Percentiles rank a stretch among this genome's conserved stretches.
Evolutionary conservation across 78 protist species (phyloP).

Genomic region (Speleostelium caveatum): DNA sequence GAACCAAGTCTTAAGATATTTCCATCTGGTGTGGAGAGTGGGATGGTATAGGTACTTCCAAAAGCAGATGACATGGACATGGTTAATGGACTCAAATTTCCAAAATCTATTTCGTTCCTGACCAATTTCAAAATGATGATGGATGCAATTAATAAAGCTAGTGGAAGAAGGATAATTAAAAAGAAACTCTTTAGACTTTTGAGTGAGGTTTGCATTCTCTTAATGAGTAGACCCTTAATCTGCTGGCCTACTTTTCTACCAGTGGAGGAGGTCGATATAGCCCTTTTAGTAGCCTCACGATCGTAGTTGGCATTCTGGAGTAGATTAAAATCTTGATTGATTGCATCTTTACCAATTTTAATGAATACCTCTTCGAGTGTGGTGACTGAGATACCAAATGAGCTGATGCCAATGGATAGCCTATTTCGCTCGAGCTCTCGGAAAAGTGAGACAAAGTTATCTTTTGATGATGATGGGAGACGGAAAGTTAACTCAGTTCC

Average conservation of each 20-base stretch:
- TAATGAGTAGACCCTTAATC: conserved; percentile 46
- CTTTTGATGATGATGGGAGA: conserved; percentile 16
- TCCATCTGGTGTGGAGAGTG: neutral
- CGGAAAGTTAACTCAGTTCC: conserved; percentile 44
- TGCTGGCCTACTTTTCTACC: conserved; percentile 21
- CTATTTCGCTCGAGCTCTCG: conserved; percentile 25
- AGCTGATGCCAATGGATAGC: neutral
- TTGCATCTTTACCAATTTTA: conserved; percentile 20
- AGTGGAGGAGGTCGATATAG: neutral
- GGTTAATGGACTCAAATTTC: conserved; percentile 25
- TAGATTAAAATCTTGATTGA: neutral
- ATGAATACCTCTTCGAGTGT: conserved; percentile 61
- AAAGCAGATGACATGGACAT: conserved; percentile 3
- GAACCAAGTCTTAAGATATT: no score
- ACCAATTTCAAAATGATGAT: conserved; percentile 24
- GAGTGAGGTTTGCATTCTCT: neutral
- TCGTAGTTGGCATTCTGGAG: conserved; percentile 9
- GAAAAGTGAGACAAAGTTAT: conserved; percentile 36
- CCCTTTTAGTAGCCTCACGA: conserved; percentile 9
- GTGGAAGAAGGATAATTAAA: conserved; percentile 27
- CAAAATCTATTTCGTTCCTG: no score
- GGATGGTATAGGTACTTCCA: neutral
- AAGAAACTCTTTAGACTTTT: conserved; percentile 39
- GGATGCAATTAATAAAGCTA: neutral
- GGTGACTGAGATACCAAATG: conserved; percentile 38